Conservation (phyloP, 345 rosid species). For the Arabis alpina region DNA sequence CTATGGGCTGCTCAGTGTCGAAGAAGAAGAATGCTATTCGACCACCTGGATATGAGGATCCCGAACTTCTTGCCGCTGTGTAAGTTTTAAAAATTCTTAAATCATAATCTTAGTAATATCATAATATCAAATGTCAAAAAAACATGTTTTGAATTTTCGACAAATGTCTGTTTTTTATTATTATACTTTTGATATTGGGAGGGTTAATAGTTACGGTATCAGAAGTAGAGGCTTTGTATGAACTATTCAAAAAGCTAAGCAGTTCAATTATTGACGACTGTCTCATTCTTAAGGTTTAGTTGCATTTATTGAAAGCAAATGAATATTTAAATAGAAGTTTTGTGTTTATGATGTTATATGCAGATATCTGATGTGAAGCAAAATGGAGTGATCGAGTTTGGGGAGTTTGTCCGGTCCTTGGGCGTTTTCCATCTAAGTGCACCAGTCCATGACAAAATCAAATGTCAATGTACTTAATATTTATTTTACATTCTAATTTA, state of each 20-base stretch:
- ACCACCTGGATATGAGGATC: constrained; percentile 42
- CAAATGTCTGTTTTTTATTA: background rate
- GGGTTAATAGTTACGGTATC: constrained; percentile 61
- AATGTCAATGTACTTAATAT: constrained; percentile 46
- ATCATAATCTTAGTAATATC: background rate
- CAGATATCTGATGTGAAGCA: constrained; percentile 87
- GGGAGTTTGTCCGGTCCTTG: constrained; percentile 87
- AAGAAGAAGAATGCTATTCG: constrained; percentile 36
- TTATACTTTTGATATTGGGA: constrained; percentile 3
- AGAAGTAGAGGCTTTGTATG: constrained; percentile 83
- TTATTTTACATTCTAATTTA: background rate
- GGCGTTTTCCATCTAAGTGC: constrained; percentile 86
- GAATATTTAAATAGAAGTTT: background rate
- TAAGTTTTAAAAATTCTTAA: background rate
- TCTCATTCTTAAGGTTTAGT: constrained; percentile 84
- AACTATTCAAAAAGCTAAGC: constrained; percentile 86
- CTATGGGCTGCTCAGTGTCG: constrained; percentile 40
- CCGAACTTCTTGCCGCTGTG: constrained; percentile 41
- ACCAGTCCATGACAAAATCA: constrained; percentile 63
- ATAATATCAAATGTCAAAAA: background rate
- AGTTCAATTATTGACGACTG: constrained; percentile 80
- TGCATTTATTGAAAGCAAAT: background rate
- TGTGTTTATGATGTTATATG: background rate
- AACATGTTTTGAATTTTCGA: constrained; percentile 5
- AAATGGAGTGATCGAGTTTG: constrained; percentile 91